phyloP scores from a whole-genome alignment of 1,284 basidiomycete genomes.

The Papiliotrema fonsecae region DNA sequence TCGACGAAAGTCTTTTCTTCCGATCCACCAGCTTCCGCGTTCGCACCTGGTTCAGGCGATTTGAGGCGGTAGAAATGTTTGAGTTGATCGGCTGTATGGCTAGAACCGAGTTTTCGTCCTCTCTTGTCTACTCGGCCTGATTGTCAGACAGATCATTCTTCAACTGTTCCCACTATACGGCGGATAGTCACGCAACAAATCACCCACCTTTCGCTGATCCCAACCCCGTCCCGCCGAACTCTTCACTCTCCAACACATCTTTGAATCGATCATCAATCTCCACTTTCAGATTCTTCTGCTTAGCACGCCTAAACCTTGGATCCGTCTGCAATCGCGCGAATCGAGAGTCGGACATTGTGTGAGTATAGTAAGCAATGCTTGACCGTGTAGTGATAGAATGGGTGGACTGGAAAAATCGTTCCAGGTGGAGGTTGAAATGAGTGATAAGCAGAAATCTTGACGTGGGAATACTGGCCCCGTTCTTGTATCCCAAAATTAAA shows the following conservation, averaged over 20 bases:
- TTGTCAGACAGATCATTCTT: no score
- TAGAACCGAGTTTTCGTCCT: constrained; percentile 67
- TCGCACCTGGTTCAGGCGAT: constrained; percentile 33
- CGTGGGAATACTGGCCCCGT: no score
- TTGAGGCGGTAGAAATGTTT: constrained; percentile 74
- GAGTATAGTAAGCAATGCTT: no score
- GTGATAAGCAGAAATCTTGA: not conserved
- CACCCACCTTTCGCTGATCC: constrained; percentile 39
- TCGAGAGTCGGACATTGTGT: constrained; percentile 59
- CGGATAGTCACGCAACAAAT: no score
- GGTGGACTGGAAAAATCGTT: no score
- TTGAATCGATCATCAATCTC: constrained; percentile 94
- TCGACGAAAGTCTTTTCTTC: constrained; percentile 53
- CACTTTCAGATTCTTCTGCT: constrained; percentile 74
- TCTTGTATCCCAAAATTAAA: no score
- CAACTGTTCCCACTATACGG: no score
- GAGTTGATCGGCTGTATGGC: constrained; percentile 68
- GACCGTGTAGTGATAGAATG: no score
- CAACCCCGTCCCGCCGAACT: constrained; percentile 44
- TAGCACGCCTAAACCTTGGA: constrained; percentile 83
- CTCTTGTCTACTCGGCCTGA: constrained; percentile 79
- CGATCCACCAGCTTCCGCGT: constrained; percentile 47
- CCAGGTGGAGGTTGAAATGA: no score
- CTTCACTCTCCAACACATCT: constrained; percentile 60
- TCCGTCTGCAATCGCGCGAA: constrained; percentile 85